Evolutionary conservation across 1,284 basidiomycete species (phyloP), one percentile per base, ranked within the genome.

Genomic region (Marasmius fiardii): DNA sequence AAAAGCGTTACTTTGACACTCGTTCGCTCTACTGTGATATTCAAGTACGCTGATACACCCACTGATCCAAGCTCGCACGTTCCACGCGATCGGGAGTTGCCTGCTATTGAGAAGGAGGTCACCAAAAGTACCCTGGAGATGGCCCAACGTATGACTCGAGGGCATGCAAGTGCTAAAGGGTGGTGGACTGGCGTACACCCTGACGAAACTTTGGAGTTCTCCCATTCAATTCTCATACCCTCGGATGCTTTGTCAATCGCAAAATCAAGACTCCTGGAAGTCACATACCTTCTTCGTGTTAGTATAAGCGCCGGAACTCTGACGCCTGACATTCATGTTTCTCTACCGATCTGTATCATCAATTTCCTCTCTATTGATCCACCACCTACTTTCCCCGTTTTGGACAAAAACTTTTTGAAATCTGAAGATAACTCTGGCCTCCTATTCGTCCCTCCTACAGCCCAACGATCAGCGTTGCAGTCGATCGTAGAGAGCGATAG

Each of bases 101-200:
- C 39, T 4, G 85, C 84, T 2, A 79, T 72, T n/a, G 74, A 74
- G 56, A 90, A 87, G 65, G 79, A 83, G 60, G 76, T 94, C 1
- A 79, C 83, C 1, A 86, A 88, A 63, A 80, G 81, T 33, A 73
- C 75, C 1, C 76, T 93, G 24, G 82, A 88, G 63, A 84, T 88
- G 65, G 83, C 85, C 11, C 80, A 88, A 55, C 79, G 79, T 45
- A 81, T 81, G 21, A 72, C 82, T 2, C 80, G 82, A 61, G 87
- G 88, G 1, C 78, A 82, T 64, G 88, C 90, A 4, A 93, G 90
- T 37, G 88, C 90, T 4, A 88, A 86, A 64, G 91, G 92, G 0
- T 94, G 91, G 88, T 95, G 93, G 92, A 79, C 84, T 2, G 93
- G 93, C 7, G 83, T 95, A 5, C 74, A 77, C 18, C 74, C 87